These are phyloP conservation scores for Acanthamoeba healyi DNA, from an alignment of 208 protist species.

Conservation along the genomic window DNA sequence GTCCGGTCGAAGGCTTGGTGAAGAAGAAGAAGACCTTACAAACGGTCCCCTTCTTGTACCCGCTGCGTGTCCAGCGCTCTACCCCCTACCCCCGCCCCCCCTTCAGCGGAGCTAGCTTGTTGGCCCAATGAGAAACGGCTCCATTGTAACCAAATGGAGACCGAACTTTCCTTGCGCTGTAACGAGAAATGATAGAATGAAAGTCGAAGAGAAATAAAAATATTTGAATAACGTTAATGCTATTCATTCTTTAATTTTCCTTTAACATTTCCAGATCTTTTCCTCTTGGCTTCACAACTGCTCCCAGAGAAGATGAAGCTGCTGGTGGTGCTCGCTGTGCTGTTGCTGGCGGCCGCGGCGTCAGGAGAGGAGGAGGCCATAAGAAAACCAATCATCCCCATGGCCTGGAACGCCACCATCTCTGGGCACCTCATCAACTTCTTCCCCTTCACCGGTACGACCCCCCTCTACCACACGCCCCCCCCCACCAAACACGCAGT, in stretches of 20 bases:
- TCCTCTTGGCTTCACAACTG: background rate
- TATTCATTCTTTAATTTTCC: background rate
- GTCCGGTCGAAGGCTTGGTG: no score
- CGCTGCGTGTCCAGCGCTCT: no score
- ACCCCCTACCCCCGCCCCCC: no score
- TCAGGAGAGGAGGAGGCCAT: background rate
- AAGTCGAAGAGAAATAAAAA: no score
- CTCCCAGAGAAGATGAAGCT: background rate
- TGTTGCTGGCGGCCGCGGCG: background rate
- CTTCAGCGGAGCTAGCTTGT: no score
- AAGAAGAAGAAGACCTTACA: no score
- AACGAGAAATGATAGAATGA: no score
- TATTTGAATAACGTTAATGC: background rate
- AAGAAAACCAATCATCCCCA: background rate
- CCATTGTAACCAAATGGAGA: no score
- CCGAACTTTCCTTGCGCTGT: no score
- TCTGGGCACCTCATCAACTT: slow-evolving; percentile 2
- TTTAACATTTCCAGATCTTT: background rate
- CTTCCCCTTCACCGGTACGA: background rate
- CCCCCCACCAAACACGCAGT: background rate
- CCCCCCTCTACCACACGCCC: background rate
- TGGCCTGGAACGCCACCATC: background rate
- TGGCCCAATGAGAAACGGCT: no score
- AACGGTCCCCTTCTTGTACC: no score
- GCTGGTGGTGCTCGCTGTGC: background rate